These are phyloP conservation scores for Candida odintsovae DNA, from an alignment of 805 yeast genomes.

Conservation along the genomic window DNA sequence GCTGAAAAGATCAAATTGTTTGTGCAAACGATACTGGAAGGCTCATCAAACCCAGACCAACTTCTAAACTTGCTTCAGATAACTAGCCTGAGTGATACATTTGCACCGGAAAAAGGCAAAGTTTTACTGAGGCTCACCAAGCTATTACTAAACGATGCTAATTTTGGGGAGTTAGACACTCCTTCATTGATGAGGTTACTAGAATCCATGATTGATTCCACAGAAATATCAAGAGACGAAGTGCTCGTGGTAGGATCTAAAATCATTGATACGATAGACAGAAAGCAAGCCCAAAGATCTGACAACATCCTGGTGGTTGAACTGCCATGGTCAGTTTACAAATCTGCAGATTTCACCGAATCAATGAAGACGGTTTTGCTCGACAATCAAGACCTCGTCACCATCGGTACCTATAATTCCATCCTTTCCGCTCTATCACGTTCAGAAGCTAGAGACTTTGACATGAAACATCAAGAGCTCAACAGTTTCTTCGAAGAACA, in stretches of 20 bases:
- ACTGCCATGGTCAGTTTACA: conserved; percentile 7
- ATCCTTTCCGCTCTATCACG: not conserved
- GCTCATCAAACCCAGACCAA: not conserved
- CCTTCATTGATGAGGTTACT: not conserved
- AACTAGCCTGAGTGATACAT: not conserved
- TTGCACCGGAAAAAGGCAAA: not conserved
- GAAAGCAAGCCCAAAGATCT: not conserved
- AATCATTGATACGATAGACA: not conserved
- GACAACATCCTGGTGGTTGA: not conserved
- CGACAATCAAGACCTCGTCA: not conserved
- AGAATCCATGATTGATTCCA: not conserved
- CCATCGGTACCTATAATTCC: not conserved
- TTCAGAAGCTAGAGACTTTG: not conserved
- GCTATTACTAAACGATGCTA: not conserved
- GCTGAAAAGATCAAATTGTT: not conserved
- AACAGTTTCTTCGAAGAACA: not conserved
- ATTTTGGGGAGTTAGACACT: not conserved
- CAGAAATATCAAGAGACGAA: conserved; percentile 1
- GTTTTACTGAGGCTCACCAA: not conserved
- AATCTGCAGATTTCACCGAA: not conserved
- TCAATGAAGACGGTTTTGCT: not conserved
- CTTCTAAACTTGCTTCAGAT: not conserved
- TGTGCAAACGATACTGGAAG: not conserved
- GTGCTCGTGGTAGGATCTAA: not conserved
- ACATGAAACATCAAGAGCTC: not conserved